Evolutionary conservation across 352 stramenopile species (phyloP).

Genomic region (Phytophthora cactorum): DNA sequence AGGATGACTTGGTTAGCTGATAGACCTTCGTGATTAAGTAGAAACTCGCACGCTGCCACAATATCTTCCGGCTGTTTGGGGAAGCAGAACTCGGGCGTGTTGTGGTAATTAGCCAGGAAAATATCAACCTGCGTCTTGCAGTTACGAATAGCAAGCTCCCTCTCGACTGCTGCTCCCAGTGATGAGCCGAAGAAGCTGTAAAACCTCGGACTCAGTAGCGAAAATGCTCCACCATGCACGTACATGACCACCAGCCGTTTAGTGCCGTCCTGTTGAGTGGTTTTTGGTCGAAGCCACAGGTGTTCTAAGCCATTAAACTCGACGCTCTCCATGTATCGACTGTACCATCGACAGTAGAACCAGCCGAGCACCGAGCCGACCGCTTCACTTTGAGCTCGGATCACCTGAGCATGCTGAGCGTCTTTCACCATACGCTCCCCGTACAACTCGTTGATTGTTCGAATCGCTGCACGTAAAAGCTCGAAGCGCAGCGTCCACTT

Average conservation of each 20-base stretch:
- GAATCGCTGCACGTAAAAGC: slow-evolving; percentile 27
- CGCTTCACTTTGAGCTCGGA: slow-evolving; percentile 33
- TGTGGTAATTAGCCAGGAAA: slow-evolving; percentile 59
- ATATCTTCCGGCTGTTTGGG: slow-evolving; percentile 40
- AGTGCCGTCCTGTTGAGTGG: neutral
- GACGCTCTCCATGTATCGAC: slow-evolving; percentile 20
- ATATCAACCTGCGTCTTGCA: slow-evolving; percentile 37
- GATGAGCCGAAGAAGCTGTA: slow-evolving; percentile 44
- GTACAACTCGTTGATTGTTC: slow-evolving; percentile 21
- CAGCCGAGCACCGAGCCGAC: slow-evolving; percentile 28
- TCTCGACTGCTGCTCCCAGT: slow-evolving; percentile 22
- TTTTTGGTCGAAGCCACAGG: slow-evolving; percentile 31
- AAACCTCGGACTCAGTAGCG: slow-evolving; percentile 42
- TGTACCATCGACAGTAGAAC: slow-evolving; percentile 24
- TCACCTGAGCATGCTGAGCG: slow-evolving; percentile 23
- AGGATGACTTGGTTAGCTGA: slow-evolving; percentile 41
- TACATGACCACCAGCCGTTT: slow-evolving; percentile 41
- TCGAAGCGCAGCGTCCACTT: slow-evolving; percentile 58
- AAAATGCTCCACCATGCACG: slow-evolving; percentile 51
- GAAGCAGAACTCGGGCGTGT: slow-evolving; percentile 46
- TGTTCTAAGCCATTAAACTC: slow-evolving; percentile 37
- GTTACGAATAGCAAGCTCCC: slow-evolving; percentile 22
- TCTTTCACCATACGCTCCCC: slow-evolving; percentile 34
- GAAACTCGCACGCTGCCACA: slow-evolving; percentile 38
- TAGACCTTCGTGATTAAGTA: slow-evolving; percentile 36